Evolutionary conservation across 2,329 filamentous ascomycete genomes (phyloP).

Genomic region (Stachybotrys chlorohalonatus): DNA sequence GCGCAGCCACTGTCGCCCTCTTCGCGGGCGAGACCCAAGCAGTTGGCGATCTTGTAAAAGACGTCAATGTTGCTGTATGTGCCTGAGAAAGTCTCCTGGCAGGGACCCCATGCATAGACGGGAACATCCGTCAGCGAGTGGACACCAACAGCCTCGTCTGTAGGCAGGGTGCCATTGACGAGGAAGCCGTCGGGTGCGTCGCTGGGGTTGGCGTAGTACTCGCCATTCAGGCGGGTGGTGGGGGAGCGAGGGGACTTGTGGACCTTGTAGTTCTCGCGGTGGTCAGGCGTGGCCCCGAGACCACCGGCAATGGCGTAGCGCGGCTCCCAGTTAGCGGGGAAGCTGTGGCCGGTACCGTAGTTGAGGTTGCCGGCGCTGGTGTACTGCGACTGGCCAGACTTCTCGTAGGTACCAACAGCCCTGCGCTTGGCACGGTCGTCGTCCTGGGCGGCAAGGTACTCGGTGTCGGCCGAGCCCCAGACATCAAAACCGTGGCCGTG

Average conservation of each 20-base stretch:
- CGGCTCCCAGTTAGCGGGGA: constrained; percentile 78
- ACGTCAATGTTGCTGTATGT: constrained; percentile 64
- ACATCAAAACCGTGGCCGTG: constrained; percentile 88
- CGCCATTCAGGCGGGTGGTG: constrained; percentile 42
- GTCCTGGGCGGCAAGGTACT: constrained; percentile 59
- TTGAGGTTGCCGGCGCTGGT: constrained; percentile 48
- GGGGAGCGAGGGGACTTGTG: constrained; percentile 56
- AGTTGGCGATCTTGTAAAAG: constrained; percentile 65
- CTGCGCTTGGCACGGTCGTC: constrained; percentile 64
- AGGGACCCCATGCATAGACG: constrained; percentile 70
- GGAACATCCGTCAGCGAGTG: constrained; percentile 72
- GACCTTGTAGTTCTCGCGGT: constrained; percentile 66
- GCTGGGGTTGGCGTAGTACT: constrained; percentile 59
- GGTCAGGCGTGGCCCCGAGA: constrained; percentile 63
- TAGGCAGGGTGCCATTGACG: constrained; percentile 66
- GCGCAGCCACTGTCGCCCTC: constrained; percentile 6
- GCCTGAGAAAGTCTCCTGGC: constrained; percentile 66
- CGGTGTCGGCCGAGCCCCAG: constrained; percentile 71
- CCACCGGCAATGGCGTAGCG: constrained; percentile 73
- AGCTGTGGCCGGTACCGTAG: constrained; percentile 66
- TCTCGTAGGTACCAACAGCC: constrained; percentile 64
- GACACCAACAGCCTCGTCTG: constrained; percentile 56
- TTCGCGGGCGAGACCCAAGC: constrained; percentile 44
- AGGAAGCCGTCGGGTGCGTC: constrained; percentile 60
- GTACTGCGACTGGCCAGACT: constrained; percentile 71